Evolutionary conservation across 2,329 filamentous ascomycete genomes (phyloP).

Genomic region (Microsporum audouinii): DNA sequence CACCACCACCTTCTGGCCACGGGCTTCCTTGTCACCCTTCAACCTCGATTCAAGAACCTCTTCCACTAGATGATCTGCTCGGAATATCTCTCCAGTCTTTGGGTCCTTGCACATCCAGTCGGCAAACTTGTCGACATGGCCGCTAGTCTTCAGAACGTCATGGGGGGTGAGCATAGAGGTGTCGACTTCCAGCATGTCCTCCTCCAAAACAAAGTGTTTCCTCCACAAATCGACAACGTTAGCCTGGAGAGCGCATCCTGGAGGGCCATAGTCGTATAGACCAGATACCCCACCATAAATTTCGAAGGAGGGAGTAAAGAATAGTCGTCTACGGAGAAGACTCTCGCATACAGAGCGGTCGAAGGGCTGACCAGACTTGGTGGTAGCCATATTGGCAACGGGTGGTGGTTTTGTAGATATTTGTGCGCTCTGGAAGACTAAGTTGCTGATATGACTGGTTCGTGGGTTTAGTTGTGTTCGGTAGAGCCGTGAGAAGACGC

Average conservation of each 20-base stretch:
- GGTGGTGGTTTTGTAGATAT: conserved; percentile 10
- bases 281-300: conserved; percentile 84
- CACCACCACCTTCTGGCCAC: conserved; percentile 57
- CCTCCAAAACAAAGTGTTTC: conserved; percentile 85
- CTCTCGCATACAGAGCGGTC: conserved; percentile 72
- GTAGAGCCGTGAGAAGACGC: background rate
- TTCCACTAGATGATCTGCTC: conserved; percentile 93
- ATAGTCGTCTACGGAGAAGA: conserved; percentile 75
- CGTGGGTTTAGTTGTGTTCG: conserved; percentile 5
- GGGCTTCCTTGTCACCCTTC: conserved; percentile 84
- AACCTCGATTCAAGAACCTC: conserved; percentile 78
- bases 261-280: conserved; percentile 87
- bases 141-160: conserved; percentile 86
- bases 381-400: conserved; percentile 50
- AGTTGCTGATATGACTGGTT: background rate
- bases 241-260: conserved; percentile 72
- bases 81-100: conserved; percentile 91
- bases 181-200: conserved; percentile 92
- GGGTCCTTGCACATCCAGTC: conserved; percentile 99
- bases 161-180: conserved; percentile 89
- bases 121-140: conserved; percentile 95
- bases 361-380: conserved; percentile 79
- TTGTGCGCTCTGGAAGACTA: conserved; percentile 1
- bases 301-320: conserved; percentile 93
- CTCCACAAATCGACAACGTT: conserved; percentile 84